phyloP scores from a whole-genome alignment of 164 flowering plant genomes.

The Stephania cephalantha region DNA sequence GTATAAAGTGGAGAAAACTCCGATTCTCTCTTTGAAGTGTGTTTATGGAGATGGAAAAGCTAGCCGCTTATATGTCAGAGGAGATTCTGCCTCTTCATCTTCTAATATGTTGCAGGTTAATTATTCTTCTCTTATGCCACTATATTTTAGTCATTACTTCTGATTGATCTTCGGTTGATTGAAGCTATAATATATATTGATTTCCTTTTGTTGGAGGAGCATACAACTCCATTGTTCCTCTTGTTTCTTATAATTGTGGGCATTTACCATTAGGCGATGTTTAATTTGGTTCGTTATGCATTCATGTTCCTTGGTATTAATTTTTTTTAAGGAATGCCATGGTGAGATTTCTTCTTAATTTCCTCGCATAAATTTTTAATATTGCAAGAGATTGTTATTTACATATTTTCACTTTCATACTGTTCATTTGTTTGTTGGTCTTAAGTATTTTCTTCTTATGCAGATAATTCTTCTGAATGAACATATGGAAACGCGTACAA shows the following conservation, averaged over 20 bases:
- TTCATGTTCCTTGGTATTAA: neutral
- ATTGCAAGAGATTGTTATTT: neutral
- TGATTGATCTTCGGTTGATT: neutral
- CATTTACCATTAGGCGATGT: neutral
- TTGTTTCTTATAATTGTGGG: neutral
- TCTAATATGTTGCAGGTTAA: constrained; percentile 64
- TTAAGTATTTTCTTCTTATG: neutral
- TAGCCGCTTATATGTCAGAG: constrained; percentile 65
- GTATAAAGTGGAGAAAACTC: constrained; percentile 69
- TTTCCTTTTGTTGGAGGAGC: neutral
- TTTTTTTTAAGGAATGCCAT: neutral
- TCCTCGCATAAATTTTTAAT: neutral
- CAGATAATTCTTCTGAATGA: constrained; percentile 79
- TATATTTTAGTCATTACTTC: neutral
- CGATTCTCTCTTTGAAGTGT: constrained; percentile 68
- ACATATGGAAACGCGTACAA: constrained; percentile 64
- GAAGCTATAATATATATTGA: neutral
- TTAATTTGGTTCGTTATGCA: neutral
- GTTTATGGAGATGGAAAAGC: constrained; percentile 60
- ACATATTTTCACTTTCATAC: neutral
- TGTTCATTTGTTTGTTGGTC: neutral
- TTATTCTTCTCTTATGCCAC: constrained; percentile 9
- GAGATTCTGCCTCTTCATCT: constrained; percentile 36
- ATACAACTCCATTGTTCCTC: neutral
- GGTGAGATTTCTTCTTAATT: neutral